phyloP scores from a whole-genome alignment of 2,329 filamentous ascomycete species.

The Monosporascus sp. region DNA sequence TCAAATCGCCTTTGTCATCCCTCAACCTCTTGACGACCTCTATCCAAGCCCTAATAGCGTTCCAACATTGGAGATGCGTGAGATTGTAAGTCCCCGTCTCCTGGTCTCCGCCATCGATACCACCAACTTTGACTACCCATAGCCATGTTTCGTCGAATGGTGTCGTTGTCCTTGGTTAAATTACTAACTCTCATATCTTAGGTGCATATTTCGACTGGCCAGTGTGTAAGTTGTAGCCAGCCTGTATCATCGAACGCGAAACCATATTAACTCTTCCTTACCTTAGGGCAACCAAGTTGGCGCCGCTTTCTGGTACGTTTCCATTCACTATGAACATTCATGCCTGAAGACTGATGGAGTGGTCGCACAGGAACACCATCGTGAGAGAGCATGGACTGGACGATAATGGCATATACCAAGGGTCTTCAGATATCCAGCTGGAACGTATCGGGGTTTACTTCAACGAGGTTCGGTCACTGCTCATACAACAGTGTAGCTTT shows the following conservation, averaged over 20 bases:
- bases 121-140: too few species aligned
- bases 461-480: constrained; percentile 53
- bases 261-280: too few species aligned
- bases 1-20: constrained; percentile 15
- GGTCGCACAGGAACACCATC: constrained; percentile 62
- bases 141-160: too few species aligned
- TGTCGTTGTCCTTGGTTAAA: too few species aligned
- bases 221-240: constrained; percentile 53
- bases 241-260: too few species aligned
- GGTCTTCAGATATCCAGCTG: constrained; percentile 96
- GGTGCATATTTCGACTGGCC: constrained; percentile 99
- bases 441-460: constrained; percentile 99
- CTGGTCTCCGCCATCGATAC: constrained; percentile 13
- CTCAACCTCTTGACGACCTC: constrained; percentile 16
- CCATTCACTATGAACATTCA: too few species aligned
- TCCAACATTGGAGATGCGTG: constrained; percentile 59
- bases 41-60: constrained; percentile 10
- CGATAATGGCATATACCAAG: constrained; percentile 96
- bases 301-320: constrained; percentile 92
- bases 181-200: constrained; percentile 41
- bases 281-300: constrained; percentile 91
- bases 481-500: background rate
- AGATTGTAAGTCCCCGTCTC: constrained; percentile 56
- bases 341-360: too few species aligned
- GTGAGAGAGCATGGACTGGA: constrained; percentile 94